Evolutionary conservation across 2,329 filamentous ascomycete species (phyloP).

Genomic region (Pestalotiopsis sp.): DNA sequence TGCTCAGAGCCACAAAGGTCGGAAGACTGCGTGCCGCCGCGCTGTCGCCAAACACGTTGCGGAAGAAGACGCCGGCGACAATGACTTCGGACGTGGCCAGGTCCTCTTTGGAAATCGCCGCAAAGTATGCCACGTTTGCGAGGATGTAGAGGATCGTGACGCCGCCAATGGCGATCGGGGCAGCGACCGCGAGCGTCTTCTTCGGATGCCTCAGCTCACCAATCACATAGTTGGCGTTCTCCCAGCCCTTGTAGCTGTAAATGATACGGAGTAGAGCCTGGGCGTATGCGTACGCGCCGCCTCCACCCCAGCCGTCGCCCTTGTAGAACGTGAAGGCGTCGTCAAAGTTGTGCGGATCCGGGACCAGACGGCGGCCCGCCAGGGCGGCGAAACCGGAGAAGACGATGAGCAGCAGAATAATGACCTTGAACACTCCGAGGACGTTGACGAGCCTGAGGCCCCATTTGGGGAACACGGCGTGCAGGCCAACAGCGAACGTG

Average conservation of each 20-base stretch:
- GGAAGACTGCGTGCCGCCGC: conserved; percentile 52
- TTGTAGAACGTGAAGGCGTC: conserved; percentile 52
- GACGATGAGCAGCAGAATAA: conserved; percentile 62
- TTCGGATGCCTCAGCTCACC: conserved; percentile 58
- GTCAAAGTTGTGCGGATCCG: conserved; percentile 59
- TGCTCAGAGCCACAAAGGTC: conserved; percentile 62
- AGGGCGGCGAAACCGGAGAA: conserved; percentile 62
- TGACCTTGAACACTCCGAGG: conserved; percentile 62
- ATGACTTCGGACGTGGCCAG: conserved; percentile 61
- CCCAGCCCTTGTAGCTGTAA: conserved; percentile 67
- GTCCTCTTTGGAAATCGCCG: conserved; percentile 61
- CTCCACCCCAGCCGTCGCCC: conserved; percentile 47
- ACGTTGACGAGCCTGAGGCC: conserved; percentile 62
- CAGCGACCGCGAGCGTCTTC: conserved; percentile 57
- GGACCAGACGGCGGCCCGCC: conserved; percentile 49
- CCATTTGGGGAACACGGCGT: conserved; percentile 56
- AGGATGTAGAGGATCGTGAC: conserved; percentile 65
- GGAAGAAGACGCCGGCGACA: conserved; percentile 64
- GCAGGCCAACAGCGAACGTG: conserved; percentile 57
- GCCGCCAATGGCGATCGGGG: conserved; percentile 58
- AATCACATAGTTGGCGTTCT: conserved; percentile 65
- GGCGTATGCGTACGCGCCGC: conserved; percentile 55
- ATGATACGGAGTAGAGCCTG: conserved; percentile 61
- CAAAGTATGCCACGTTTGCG: conserved; percentile 68
- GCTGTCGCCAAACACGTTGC: conserved; percentile 60